Evolutionary conservation across 169 alveolate genomes (phyloP).

Genomic region (Plasmodium gonderi): DNA sequence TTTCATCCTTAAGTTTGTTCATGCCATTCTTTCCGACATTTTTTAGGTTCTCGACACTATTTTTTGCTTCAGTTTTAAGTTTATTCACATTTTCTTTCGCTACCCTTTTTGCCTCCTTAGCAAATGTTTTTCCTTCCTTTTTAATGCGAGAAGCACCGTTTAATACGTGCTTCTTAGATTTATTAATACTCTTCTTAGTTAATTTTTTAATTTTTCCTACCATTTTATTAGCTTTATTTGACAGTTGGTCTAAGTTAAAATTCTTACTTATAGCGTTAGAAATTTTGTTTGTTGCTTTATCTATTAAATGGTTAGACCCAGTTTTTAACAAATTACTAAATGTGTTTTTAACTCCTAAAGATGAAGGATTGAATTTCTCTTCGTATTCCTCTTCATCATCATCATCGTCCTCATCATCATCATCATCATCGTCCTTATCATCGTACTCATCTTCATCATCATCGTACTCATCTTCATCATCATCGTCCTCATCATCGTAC

Average conservation of each 20-base stretch:
- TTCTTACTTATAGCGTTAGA: constrained; percentile 15
- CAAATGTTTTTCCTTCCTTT: background rate
- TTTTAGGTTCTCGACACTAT: background rate
- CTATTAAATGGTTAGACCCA: constrained; percentile 18
- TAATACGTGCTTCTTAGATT: background rate
- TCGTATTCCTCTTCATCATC: background rate
- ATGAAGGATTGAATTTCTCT: background rate
- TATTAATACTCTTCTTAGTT: background rate
- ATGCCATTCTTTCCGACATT: background rate
- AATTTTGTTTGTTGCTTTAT: constrained; percentile 8
- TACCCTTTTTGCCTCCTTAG: constrained; percentile 2
- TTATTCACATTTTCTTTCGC: constrained; percentile 5
- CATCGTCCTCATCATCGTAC: background rate
- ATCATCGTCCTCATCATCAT: background rate
- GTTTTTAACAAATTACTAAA: constrained; percentile 12
- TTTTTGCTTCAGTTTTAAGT: constrained; percentile 5
- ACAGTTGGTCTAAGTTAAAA: constrained; percentile 6
- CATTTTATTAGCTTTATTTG: constrained; percentile 11
- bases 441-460: background rate
- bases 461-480: background rate
- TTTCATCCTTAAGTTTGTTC: background rate
- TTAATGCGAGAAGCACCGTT: background rate
- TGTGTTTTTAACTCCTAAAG: background rate
- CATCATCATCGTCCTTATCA: background rate
- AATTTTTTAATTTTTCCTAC: constrained; percentile 11